Conservation (phyloP, 306 rosid genomes). For the Cicer arietinum region DNA sequence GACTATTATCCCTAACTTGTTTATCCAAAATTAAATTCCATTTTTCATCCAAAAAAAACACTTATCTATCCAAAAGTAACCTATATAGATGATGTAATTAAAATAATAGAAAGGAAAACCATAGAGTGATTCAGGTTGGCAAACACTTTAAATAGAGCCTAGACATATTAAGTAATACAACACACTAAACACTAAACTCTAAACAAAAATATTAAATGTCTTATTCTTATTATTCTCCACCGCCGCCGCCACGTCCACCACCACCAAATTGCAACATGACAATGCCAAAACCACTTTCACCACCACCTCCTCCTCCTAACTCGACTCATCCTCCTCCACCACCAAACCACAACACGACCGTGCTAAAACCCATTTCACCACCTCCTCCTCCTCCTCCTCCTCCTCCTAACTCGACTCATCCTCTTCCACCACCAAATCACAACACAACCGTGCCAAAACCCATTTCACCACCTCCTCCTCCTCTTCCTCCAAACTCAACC, state of each 20-base stretch:
- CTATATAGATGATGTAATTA: no score
- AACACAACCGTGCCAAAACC: no score
- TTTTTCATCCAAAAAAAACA: no score
- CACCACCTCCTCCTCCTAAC: neutral
- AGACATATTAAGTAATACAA: neutral
- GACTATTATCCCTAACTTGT: no score
- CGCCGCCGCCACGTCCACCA: neutral
- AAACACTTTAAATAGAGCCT: neutral
- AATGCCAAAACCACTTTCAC: no score
- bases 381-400: neutral
- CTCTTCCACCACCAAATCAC: neutral
- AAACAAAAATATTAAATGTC: neutral
- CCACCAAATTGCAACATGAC: no score
- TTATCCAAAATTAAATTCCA: no score
- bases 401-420: neutral
- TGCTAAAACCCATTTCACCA: no score
- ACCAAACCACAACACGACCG: no score
- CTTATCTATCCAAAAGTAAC: no score
- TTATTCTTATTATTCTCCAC: neutral
- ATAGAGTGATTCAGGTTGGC: neutral
- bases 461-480: neutral
- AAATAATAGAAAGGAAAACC: no score
- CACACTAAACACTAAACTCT: neutral
- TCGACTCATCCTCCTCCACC: neutral
- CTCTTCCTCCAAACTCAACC: constrained; percentile 2